Percentiles rank a stretch among this genome's conserved stretches.
Evolutionary conservation across 148 eudicot genomes (phyloP).

Genomic region (Chenopodium suecicum): DNA sequence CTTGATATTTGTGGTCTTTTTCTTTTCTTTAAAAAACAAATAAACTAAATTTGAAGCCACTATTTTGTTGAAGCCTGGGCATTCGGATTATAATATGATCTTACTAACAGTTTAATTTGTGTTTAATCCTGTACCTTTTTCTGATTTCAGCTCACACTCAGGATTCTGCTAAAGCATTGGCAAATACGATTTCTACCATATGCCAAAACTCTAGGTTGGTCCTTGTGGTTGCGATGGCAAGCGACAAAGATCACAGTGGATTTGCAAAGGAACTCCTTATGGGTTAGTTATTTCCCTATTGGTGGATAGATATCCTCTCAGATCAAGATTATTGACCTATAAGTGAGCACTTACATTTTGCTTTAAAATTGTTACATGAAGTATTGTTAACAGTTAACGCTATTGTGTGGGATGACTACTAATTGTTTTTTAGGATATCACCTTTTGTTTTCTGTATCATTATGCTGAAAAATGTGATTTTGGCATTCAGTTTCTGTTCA

Average conservation of each 20-base stretch:
- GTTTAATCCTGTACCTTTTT: background rate
- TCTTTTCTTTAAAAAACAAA: too few relatives aligned
- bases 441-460: background rate
- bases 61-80: background rate
- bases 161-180: constrained; percentile 90
- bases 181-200: constrained; percentile 51
- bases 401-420: background rate
- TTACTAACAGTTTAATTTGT: background rate
- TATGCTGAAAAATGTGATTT: background rate
- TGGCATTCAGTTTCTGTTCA: background rate
- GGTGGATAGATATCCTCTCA: background rate
- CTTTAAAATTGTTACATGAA: background rate
- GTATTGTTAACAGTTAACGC: background rate
- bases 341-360: background rate
- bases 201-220: constrained; percentile 49
- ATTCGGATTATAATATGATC: background rate
- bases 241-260: constrained; percentile 87
- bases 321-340: background rate
- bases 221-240: constrained; percentile 94
- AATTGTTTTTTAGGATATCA: background rate
- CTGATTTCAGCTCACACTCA: constrained; percentile 78
- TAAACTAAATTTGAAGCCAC: background rate
- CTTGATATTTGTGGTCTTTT: background rate
- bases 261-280: constrained; percentile 76
- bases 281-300: constrained; percentile 31